Base-by-base conservation (phyloP, 495 filamentous ascomycete species). In the Lophium mytilinum region DNA sequence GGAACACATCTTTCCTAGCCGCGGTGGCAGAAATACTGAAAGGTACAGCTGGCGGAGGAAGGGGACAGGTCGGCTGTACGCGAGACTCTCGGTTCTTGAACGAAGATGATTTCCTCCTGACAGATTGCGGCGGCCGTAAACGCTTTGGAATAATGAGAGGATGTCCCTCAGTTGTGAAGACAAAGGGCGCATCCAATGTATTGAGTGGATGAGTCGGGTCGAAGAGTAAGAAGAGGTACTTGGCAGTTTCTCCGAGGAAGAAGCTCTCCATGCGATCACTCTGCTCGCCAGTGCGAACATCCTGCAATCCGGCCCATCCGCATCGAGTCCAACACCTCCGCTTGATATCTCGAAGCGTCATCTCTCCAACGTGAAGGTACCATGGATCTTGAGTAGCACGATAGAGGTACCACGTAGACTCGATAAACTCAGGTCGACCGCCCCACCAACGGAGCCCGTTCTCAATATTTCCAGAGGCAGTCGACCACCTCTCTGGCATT, bases 201-300 rank as follows among this genome's bases (percentile, higher is more conserved):
- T 97, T 96, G 24, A 97, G 68, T 1, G 93, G 93, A 72, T 97
- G 93, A 14, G 83, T 78, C 36, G 81, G 77, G 50, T 93, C 87
- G 70, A 92, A 97, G 1, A 97, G 80, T 39, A 98, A 74, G 59
- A 90, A 95, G 52, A 98, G 74, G 70, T 98, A 98, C 70, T 96
- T 96, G 52, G 88, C 83, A 0, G 93, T 98, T 71, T 98, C 93
- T 3, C 94, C 90, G 1, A 97, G 77, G 69, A 96, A 97, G 75
- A 98, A 98, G 70, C 93, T 97, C 73, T 98, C 93, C 93, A 98
- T 98, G 15, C 93, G 85, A 66, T 98, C 93, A 65, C 80, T 91
- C 67, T 86, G 83, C 69, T 96, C 88, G 0, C 92, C 94, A 41
- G 80, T 90, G 34, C 85, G 76, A 9, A 98, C 93, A 71, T 97